Conservation (phyloP, 495 filamentous ascomycete genomes). For the Hyaloscypha hepaticicola region DNA sequence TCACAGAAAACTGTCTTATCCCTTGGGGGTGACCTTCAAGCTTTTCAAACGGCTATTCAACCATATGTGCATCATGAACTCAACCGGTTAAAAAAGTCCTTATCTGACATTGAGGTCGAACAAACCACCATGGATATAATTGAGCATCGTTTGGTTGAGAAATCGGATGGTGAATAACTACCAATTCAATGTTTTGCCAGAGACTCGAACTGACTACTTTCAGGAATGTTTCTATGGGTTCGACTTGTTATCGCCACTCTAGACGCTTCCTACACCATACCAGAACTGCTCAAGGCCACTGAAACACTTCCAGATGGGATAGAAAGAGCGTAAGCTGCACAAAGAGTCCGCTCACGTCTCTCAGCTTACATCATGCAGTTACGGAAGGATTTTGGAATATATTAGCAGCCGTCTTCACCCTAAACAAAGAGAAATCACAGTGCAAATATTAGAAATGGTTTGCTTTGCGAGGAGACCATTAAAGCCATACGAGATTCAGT, state of each 20-base stretch:
- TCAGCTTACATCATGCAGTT: too few relatives aligned
- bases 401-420: too few relatives aligned
- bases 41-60: background rate
- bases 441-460: too few relatives aligned
- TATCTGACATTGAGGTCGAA: too few relatives aligned
- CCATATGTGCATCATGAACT: slow-evolving; percentile 7
- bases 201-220: background rate
- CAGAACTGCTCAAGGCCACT: background rate
- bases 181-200: background rate
- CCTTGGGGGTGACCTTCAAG: background rate
- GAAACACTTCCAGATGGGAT: slow-evolving; percentile 7
- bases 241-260: slow-evolving; percentile 5
- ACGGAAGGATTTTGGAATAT: too few relatives aligned
- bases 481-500: too few relatives aligned
- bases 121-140: too few relatives aligned
- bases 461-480: too few relatives aligned
- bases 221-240: slow-evolving; percentile 18
- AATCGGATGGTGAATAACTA: background rate
- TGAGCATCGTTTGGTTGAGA: slow-evolving; percentile 6
- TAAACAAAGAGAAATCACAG: too few relatives aligned
- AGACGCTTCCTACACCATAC: background rate
- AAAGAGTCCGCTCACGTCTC: too few relatives aligned
- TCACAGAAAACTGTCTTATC: slow-evolving; percentile 3
- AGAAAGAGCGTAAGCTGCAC: slow-evolving; percentile 3
- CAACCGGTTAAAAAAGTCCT: too few relatives aligned